phyloP scores from a whole-genome alignment of 1,284 basidiomycete species.

The Microbotryum silenes-acaulis region DNA sequence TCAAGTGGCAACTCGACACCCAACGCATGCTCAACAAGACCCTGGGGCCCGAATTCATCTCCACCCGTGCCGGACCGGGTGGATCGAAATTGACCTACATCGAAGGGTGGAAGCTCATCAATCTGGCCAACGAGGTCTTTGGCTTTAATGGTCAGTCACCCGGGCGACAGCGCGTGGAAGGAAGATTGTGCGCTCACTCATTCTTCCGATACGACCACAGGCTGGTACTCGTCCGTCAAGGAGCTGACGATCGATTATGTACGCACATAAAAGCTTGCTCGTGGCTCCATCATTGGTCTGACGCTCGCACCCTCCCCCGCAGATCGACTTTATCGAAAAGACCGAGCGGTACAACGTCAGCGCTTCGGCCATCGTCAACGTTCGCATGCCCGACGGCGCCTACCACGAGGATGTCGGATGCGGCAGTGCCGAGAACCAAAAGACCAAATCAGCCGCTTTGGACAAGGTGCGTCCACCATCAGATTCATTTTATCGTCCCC shows the following conservation, averaged over 20 bases:
- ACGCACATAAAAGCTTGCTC: slow-evolving; percentile 22
- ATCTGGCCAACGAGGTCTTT: slow-evolving; percentile 95
- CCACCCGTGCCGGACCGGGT: slow-evolving; percentile 77
- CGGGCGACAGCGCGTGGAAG: too few relatives aligned
- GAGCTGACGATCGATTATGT: slow-evolving; percentile 62
- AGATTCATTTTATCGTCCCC: not conserved
- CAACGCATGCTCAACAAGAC: slow-evolving; percentile 78
- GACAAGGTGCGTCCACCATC: slow-evolving; percentile 64
- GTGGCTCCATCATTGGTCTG: not conserved
- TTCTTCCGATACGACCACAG: not conserved
- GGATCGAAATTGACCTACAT: slow-evolving; percentile 83
- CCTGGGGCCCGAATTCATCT: slow-evolving; percentile 88
- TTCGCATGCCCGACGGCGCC: slow-evolving; percentile 79
- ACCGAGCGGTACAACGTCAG: slow-evolving; percentile 61
- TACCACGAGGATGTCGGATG: slow-evolving; percentile 92
- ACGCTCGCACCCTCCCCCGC: not conserved
- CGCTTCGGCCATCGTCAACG: slow-evolving; percentile 73
- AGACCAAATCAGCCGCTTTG: slow-evolving; percentile 73
- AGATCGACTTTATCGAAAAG: slow-evolving; percentile 61
- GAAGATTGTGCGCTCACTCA: not conserved
- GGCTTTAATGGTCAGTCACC: slow-evolving; percentile 65
- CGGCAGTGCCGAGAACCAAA: slow-evolving; percentile 75
- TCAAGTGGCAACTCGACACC: slow-evolving; percentile 57
- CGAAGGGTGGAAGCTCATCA: slow-evolving; percentile 95
- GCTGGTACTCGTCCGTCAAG: slow-evolving; percentile 84